phyloP scores from a whole-genome alignment of 1,284 basidiomycete genomes.

The Exsudoporus floridanus region DNA sequence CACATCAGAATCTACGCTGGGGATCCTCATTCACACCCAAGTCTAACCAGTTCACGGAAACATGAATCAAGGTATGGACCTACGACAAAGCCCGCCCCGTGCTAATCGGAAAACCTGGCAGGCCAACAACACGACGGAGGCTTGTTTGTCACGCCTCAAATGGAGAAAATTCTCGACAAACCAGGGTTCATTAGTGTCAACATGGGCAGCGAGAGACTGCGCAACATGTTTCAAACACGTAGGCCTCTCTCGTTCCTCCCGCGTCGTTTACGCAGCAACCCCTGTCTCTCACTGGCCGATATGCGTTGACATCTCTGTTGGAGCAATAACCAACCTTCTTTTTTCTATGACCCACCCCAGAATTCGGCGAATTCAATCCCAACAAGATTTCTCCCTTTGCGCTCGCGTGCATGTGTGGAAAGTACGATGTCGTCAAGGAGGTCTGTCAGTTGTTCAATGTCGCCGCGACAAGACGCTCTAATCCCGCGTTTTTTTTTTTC shows the following conservation, averaged over 20 bases:
- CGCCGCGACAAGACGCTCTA: neutral
- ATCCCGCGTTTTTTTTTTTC: neutral
- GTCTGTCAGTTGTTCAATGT: constrained; percentile 25
- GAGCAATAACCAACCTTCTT: neutral
- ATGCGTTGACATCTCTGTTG: neutral
- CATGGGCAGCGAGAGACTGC: constrained; percentile 38
- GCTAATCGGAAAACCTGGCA: constrained; percentile 10
- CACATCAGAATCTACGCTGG: too few species aligned
- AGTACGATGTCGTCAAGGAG: constrained; percentile 31
- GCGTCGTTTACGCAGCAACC: neutral
- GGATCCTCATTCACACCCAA: neutral
- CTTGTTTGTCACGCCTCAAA: constrained; percentile 39
- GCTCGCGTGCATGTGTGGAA: constrained; percentile 38
- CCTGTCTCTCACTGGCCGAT: neutral
- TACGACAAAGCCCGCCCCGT: neutral
- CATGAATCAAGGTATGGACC: constrained; percentile 17
- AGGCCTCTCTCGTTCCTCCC: constrained; percentile 7
- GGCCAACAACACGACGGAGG: constrained; percentile 27
- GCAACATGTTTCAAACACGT: constrained; percentile 42
- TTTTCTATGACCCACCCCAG: constrained; percentile 7
- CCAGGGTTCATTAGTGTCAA: constrained; percentile 37
- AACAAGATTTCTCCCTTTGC: constrained; percentile 40
- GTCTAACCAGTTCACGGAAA: neutral
- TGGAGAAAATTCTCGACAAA: constrained; percentile 38
- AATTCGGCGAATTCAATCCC: constrained; percentile 25